Conservation (phyloP, 2,329 filamentous ascomycete species). For the Phymatotrichopsis omnivora region DNA sequence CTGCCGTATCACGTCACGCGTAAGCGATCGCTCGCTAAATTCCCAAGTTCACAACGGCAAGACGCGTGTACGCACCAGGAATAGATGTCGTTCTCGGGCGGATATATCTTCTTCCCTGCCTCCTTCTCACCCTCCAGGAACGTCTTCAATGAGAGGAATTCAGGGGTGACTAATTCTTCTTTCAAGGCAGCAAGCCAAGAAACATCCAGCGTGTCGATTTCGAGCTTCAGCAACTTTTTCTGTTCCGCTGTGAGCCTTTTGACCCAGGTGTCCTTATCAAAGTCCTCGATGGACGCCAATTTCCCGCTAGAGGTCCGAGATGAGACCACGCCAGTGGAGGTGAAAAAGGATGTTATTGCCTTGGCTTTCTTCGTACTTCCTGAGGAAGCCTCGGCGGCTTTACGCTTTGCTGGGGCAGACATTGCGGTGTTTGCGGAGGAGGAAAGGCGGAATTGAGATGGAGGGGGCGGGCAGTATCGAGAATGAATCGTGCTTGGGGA, state of each 20-base stretch:
- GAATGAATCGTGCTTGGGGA: no score
- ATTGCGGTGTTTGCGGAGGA: constrained; percentile 34
- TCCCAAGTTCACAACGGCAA: not conserved
- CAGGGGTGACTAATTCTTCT: constrained; percentile 66
- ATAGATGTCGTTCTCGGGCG: constrained; percentile 80
- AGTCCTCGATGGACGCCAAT: constrained; percentile 43
- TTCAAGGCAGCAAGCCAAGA: constrained; percentile 86
- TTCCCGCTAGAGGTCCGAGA: constrained; percentile 32
- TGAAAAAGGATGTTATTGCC: constrained; percentile 82
- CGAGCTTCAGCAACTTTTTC: constrained; percentile 67
- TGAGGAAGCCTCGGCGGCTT: constrained; percentile 43
- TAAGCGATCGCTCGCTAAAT: not conserved
- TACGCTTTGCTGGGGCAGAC: constrained; percentile 54
- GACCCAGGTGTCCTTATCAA: constrained; percentile 89
- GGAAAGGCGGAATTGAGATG: no score
- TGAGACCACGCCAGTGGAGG: constrained; percentile 47
- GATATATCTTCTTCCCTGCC: constrained; percentile 69
- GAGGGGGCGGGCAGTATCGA: no score
- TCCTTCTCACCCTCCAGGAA: constrained; percentile 73
- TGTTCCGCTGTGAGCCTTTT: constrained; percentile 69
- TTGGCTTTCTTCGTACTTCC: constrained; percentile 56
- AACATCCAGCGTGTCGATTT: constrained; percentile 84
- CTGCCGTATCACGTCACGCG: constrained; percentile 41
- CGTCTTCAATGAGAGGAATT: constrained; percentile 78
- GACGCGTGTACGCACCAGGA: constrained; percentile 60